Base-by-base conservation (phyloP, 208 protist species). In the Tetramitus jugosus region DNA sequence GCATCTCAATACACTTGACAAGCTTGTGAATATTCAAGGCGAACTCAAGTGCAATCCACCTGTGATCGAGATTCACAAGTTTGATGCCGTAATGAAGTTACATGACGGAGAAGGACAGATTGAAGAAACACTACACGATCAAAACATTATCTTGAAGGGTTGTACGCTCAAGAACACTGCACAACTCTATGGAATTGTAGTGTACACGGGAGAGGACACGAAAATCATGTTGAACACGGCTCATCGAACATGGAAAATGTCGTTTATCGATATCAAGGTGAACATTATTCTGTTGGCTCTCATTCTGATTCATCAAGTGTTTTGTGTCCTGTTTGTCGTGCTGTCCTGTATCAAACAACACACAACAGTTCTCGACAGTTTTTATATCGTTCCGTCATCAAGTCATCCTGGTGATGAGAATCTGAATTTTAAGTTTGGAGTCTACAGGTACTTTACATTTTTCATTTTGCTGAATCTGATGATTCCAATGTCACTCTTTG, bases 401-500 rank as follows among this genome's bases (percentile, higher is more conserved):
- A 56, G 20, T 20, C 10, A 56, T 20, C 10, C 49, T 56, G 49
- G 10, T 20, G 49, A 56, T 56, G 45, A 49, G 14, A 17, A 17
- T 49, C 45, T 14, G 14, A 49, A 14, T 49, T 62, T 62, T 26
- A n/a, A n/a, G 26, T 74, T n/a, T 45, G 40, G 46, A 13, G 39
- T 74, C 0, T 13, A 53, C 1, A n/a, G 10, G 8, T 53, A 23
- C 7, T 53, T 94, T 3, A 92, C 91, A 43, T 93, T 92, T 82
- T 94, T 94, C 81, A 89, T 96, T 62, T 82, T 96, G 7, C 76
- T 94, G 14, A 92, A 85, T 72, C 91, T 92, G 83, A 86, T 94
- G 69, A 93, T 94, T 76, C 91, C 92, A 62, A 93, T 96, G 74
- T 94, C 91, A 0, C 84, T 94, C 35, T 96, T 94, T 68, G 88